Percentiles rank a stretch among this genome's conserved stretches.
Evolutionary conservation across 2,329 filamentous ascomycete genomes (phyloP).

Genomic region (Paecilomyces dactylethromorphus): DNA sequence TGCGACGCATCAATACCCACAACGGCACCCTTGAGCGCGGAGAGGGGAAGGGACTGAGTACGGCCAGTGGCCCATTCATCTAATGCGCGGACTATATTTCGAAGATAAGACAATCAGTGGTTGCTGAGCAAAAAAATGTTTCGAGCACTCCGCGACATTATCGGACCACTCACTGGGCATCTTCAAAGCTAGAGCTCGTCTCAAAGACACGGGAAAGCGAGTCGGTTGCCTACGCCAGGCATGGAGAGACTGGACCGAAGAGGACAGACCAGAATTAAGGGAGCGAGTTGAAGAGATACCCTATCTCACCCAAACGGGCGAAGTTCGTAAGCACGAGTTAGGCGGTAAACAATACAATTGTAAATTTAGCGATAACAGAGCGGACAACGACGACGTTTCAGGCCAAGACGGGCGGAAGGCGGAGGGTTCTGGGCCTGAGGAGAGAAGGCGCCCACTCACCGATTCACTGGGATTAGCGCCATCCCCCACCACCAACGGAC

Average conservation of each 20-base stretch:
- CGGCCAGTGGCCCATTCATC: constrained; percentile 52
- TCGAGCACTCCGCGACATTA: constrained; percentile 1
- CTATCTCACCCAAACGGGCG: neutral
- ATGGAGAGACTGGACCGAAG: constrained; percentile 14
- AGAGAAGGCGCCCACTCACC: neutral
- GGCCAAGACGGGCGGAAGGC: neutral
- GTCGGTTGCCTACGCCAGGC: constrained; percentile 20
- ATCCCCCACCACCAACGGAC: neutral
- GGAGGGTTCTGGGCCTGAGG: constrained; percentile 3
- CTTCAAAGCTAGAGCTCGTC: constrained; percentile 18
- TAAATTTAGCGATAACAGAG: neutral
- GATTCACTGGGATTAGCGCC: neutral
- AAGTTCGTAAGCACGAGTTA: neutral
- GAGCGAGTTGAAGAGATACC: neutral
- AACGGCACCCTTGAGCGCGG: constrained; percentile 65
- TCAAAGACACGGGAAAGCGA: constrained; percentile 10
- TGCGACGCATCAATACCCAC: constrained; percentile 86
- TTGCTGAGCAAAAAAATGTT: neutral
- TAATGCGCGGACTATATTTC: constrained; percentile 41
- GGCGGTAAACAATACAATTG: constrained; percentile 1
- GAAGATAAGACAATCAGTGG: constrained; percentile 1
- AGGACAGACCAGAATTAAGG: constrained; percentile 3
- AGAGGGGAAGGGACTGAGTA: constrained; percentile 54
- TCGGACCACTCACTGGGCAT: constrained; percentile 30
- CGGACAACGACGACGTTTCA: neutral